These are phyloP conservation scores for Opeltia flavorubescens DNA, from an alignment of 495 filamentous ascomycete genomes.

Conservation along the genomic window DNA sequence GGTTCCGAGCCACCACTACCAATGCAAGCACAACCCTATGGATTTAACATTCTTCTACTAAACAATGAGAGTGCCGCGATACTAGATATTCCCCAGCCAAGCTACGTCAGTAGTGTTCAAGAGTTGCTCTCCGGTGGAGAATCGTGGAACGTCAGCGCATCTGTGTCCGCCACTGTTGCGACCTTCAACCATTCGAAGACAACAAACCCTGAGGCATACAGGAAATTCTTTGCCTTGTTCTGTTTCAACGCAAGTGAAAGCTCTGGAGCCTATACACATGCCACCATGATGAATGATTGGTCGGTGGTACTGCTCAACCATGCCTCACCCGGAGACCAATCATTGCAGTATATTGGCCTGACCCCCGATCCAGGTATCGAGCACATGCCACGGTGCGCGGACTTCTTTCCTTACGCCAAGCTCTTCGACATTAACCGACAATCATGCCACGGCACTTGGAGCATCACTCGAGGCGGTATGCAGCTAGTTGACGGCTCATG, in stretches of 20 bases:
- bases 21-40: background rate
- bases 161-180: constrained; percentile 4
- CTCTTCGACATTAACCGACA: constrained; percentile 6
- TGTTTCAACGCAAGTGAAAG: constrained; percentile 1
- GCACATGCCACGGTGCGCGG: background rate
- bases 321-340: constrained; percentile 3
- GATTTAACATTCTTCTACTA: constrained; percentile 10
- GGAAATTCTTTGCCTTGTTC: background rate
- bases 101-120: constrained; percentile 5
- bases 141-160: constrained; percentile 6
- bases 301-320: constrained; percentile 4
- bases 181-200: constrained; percentile 6
- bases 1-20: constrained; percentile 5
- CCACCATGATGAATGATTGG: constrained; percentile 2
- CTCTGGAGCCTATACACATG: constrained; percentile 4
- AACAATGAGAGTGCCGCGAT: constrained; percentile 3
- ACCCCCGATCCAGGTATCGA: constrained; percentile 5
- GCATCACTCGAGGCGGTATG: constrained; percentile 7
- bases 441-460: constrained; percentile 7
- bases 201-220: background rate
- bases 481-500: constrained; percentile 9
- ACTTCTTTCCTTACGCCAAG: constrained; percentile 4
- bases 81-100: constrained; percentile 8
- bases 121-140: constrained; percentile 3
- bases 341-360: constrained; percentile 8